Base-by-base conservation (phyloP, 2,329 filamentous ascomycete genomes). In the Westerdykella ornata region DNA sequence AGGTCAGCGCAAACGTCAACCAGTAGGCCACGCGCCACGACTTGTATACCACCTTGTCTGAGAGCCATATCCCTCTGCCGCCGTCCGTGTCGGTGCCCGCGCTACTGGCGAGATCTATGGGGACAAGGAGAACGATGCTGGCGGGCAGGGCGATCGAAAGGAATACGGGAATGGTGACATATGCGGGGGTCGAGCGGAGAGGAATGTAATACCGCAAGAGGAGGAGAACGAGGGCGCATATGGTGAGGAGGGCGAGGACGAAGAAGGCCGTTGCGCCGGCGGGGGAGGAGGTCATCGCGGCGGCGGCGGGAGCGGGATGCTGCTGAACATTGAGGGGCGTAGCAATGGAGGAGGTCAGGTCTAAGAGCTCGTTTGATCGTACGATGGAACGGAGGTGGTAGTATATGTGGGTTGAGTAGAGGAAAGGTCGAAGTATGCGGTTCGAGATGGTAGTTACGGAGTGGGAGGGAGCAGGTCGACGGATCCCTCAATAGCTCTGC, bases 21-120 rank as follows among this genome's bases (percentile, higher is more conserved):
- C 92, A 98, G 69, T 98, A 98, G 15, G 85, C 84, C 50, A 98
- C 90, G 60, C 90, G 80, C 92, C 92, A 98, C 43, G 84, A 84
- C 17, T 96, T 87, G 57, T 94, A 73, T 37, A 96, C 73, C 19
- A 89, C 77, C 37, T 81, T 72, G 51, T 84, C 75, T 4, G 86
- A 84, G 26, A 98, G 76, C 87, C 89, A 96, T 59, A 98, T 85
- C 26, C 89, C 92, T 53, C 83, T 78, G 13, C 79, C 76, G 13
- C 78, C 75, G 45, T 78, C 80, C 65, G 85, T 83, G 45, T 85
- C 81, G 38, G 81, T 81, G 36, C 80, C 77, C 16, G 86, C 83
- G 60, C 80, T 90, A 5, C 89, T 95, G 1, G 90, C 89, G 51
- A 98, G 80, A 67, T 98, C 92, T 65, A 98, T 94, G 4, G 92